phyloP scores from a whole-genome alignment of 2,329 filamentous ascomycete genomes.

The Ophiostoma ips region DNA sequence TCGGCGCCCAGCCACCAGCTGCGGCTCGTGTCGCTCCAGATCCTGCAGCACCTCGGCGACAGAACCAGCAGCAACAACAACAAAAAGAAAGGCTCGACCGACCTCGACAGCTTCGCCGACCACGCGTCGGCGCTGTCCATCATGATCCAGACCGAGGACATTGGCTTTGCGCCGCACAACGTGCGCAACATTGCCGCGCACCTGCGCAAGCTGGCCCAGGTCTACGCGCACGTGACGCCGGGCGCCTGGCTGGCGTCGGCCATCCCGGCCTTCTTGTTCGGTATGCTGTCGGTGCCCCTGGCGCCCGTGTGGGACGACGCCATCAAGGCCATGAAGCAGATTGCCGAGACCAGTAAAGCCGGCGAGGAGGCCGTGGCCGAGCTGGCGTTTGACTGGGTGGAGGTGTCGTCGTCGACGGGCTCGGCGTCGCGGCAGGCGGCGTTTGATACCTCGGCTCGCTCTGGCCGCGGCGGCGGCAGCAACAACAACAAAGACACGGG shows the following conservation, averaged over 20 bases:
- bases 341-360: conserved; percentile 48
- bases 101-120: conserved; percentile 38
- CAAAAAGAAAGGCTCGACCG: conserved; percentile 17
- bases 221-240: conserved; percentile 45
- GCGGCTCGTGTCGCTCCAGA: conserved; percentile 56
- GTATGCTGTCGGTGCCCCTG: conserved; percentile 73
- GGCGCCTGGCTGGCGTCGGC: conserved; percentile 55
- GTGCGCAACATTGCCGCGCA: conserved; percentile 71
- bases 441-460: too few species aligned
- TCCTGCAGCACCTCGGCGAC: conserved; percentile 34
- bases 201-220: conserved; percentile 58
- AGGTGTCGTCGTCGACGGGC: conserved; percentile 35
- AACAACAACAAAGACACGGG: conserved; percentile 6
- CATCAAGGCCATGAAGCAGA: conserved; percentile 57
- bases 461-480: too few species aligned
- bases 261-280: conserved; percentile 74
- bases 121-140: conserved; percentile 39
- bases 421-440: conserved; percentile 38
- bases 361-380: conserved; percentile 62
- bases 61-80: not conserved
- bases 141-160: conserved; percentile 70
- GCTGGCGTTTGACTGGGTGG: conserved; percentile 68
- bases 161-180: conserved; percentile 61
- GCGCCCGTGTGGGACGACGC: conserved; percentile 81
- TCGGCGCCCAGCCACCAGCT: conserved; percentile 61